Percentiles rank a stretch among this genome's conserved stretches.
Conservation (phyloP, 2,329 filamentous ascomycete genomes). For the Pseudocercospora musae region DNA sequence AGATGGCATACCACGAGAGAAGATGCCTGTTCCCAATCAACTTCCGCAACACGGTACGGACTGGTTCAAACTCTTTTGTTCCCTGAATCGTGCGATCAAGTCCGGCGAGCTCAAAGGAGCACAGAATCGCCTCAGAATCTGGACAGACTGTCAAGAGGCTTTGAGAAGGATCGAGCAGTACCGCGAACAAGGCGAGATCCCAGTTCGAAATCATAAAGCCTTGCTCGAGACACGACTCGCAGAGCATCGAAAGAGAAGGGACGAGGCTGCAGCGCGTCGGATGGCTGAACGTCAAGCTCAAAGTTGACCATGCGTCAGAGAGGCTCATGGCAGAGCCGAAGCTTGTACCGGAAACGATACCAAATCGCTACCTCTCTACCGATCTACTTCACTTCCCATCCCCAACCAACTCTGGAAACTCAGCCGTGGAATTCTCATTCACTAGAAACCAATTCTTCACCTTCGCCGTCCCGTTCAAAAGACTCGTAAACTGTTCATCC, state of each 20-base stretch:
- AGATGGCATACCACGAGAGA: neutral
- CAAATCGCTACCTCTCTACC: too few species aligned
- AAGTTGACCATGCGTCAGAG: too few species aligned
- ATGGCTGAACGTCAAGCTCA: too few species aligned
- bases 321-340: too few species aligned
- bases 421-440: slow-evolving; percentile 20
- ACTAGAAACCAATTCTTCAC: slow-evolving; percentile 22
- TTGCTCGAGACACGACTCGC: neutral
- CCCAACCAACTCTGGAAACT: slow-evolving; percentile 19
- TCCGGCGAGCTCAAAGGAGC: slow-evolving; percentile 4
- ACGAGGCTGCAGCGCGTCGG: too few species aligned
- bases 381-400: neutral
- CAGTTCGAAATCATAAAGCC: neutral
- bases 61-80: slow-evolving; percentile 11
- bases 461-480: slow-evolving; percentile 17
- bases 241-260: neutral
- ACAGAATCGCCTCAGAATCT: slow-evolving; percentile 12
- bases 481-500: slow-evolving; percentile 18
- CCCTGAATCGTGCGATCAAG: neutral
- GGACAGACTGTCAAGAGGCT: slow-evolving; percentile 14
- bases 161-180: slow-evolving; percentile 4
- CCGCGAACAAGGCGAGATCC: slow-evolving; percentile 2
- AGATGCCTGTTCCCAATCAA: neutral
- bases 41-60: slow-evolving; percentile 5
- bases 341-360: too few species aligned